Evolutionary conservation across 1,284 basidiomycete species (phyloP).

Genomic region (Athelia sp.): DNA sequence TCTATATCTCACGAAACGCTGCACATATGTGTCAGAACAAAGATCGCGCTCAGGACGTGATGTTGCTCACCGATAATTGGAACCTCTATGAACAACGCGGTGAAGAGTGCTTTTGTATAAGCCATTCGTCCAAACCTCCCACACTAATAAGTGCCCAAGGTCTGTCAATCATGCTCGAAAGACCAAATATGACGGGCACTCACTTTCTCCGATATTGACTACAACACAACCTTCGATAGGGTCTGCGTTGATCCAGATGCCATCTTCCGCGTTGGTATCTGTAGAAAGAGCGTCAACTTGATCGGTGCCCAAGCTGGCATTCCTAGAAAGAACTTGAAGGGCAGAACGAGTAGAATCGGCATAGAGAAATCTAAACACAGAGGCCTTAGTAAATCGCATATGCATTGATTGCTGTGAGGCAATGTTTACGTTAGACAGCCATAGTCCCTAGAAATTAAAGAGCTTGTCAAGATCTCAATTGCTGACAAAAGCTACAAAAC

Average conservation of each 20-base stretch:
- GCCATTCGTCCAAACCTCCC: constrained; percentile 83
- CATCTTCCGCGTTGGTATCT: constrained; percentile 51
- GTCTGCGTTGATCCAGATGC: constrained; percentile 75
- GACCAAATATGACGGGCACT: constrained; percentile 19
- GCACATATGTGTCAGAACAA: constrained; percentile 2
- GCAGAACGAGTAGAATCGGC: constrained; percentile 76
- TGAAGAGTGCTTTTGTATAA: constrained; percentile 76
- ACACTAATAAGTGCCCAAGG: constrained; percentile 50
- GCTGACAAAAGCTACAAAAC: neutral
- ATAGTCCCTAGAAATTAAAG: constrained; percentile 57
- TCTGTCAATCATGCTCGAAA: neutral
- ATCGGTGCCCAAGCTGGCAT: constrained; percentile 25
- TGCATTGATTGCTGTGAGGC: neutral
- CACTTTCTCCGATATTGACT: constrained; percentile 83
- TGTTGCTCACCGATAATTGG: constrained; percentile 61
- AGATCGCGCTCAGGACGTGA: constrained; percentile 6
- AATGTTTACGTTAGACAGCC: constrained; percentile 73
- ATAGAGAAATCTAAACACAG: constrained; percentile 58
- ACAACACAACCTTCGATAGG: constrained; percentile 75
- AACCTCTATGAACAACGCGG: constrained; percentile 67
- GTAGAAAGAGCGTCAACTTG: constrained; percentile 27
- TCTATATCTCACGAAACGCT: constrained; percentile 51
- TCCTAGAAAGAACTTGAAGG: constrained; percentile 71
- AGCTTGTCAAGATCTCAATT: constrained; percentile 8
- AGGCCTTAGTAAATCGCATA: constrained; percentile 1